These are phyloP conservation scores for Dendrobium chrysotoxum DNA, from an alignment of 106 monocot genomes.

Conservation along the genomic window DNA sequence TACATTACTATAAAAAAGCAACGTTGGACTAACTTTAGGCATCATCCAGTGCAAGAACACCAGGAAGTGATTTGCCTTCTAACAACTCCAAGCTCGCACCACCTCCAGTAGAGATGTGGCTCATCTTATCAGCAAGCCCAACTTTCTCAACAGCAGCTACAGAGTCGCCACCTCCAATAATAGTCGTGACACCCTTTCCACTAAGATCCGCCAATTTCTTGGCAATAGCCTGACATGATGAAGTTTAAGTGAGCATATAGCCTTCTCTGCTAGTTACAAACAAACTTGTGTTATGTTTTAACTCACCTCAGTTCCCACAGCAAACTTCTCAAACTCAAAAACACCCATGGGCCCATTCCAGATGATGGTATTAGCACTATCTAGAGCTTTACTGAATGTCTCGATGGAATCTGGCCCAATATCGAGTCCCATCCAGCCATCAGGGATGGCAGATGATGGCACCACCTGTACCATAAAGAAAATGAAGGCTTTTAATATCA, in stretches of 20 bases:
- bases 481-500: background rate
- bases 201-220: constrained; percentile 55
- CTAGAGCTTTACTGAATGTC: constrained; percentile 38
- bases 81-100: constrained; percentile 57
- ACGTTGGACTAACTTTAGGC: constrained; percentile 23
- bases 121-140: constrained; percentile 59
- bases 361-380: constrained; percentile 35
- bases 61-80: constrained; percentile 57
- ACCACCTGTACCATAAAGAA: constrained; percentile 31
- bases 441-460: constrained; percentile 47
- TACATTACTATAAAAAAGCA: background rate
- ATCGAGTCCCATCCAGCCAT: constrained; percentile 77
- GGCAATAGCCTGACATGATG: constrained; percentile 39
- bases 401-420: constrained; percentile 57
- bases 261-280: background rate
- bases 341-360: constrained; percentile 75
- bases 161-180: constrained; percentile 57
- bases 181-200: constrained; percentile 43
- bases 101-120: constrained; percentile 66
- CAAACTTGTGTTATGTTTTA: background rate
- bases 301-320: constrained; percentile 51
- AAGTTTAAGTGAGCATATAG: background rate
- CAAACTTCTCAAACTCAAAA: constrained; percentile 66
- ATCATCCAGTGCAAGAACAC: constrained; percentile 63
- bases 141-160: constrained; percentile 63